Base-by-base conservation (phyloP, 371 early-diverging fungal species). In the Apophysomyces elegans region DNA sequence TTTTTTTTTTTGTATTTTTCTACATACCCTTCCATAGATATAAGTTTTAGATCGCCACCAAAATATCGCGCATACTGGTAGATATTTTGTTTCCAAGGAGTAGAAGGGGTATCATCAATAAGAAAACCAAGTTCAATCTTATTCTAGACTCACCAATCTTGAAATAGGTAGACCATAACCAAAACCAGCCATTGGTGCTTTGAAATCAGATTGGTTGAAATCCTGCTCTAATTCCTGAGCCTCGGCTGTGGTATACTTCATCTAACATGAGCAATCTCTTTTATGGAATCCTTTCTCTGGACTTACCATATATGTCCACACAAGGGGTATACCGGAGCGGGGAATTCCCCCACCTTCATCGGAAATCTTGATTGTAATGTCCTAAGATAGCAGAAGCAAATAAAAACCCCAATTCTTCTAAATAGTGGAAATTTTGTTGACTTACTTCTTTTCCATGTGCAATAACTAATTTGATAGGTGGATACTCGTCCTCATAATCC, bases 331-430 rank as follows among this genome's bases (percentile, higher is more conserved):
- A 39, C 90, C 95, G 57, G 92, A 89, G 58, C 97, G 77, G 46
- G 96, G 95, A 46, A 96, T 95, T 62, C 98, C 96, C 14, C 96
- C 97, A 35, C 98, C 98, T 77, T 98, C 97, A 75, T 98, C 98
- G 7, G 91, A 91, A 35, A 98, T 90, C 81, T 98, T 98, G 69
- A 98, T 94, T 5, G 98, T 95, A 57, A 98, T 96, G 72, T 98
- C 98, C 86, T 85, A 63, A 21, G 9, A 61, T 12, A 13, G 56
- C n/a, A 37, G 39, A 18, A 5, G 38, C 43, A 5, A 38, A 56
- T 50, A n/a, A 6, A 35, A 56, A n/a, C 1, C 50, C 9, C 6
- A 26, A 9, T 11, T 18, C 9, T 26, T 21, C 50, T 6, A 32
- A 64, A 38, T 8, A 2, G 21, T n/a, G 46, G 0, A 13, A n/a